Evolutionary conservation across 768 basidiomycete species (phyloP).

Genomic region (Mycena rosella): DNA sequence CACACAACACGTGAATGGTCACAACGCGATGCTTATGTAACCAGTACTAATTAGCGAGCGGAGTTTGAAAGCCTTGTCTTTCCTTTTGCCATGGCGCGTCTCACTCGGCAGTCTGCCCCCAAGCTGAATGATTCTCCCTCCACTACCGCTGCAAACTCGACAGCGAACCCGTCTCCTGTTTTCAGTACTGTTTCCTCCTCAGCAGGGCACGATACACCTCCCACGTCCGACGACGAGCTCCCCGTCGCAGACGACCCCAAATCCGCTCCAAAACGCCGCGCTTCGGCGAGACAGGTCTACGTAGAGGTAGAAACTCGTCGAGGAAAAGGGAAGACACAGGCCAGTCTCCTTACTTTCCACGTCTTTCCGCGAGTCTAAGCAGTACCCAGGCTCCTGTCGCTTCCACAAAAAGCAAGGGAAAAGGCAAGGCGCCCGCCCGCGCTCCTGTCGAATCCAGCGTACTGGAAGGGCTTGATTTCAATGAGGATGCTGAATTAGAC

Average conservation of each 20-base stretch:
- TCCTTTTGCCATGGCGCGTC: constrained; percentile 33
- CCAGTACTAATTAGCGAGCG: background rate
- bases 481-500: constrained; percentile 51
- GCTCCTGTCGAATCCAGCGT: constrained; percentile 45
- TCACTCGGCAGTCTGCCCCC: constrained; percentile 35
- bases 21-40: background rate
- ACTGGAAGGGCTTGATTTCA: constrained; percentile 47
- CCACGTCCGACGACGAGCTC: constrained; percentile 35
- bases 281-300: constrained; percentile 28
- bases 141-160: constrained; percentile 33
- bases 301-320: constrained; percentile 31
- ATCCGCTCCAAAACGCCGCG: constrained; percentile 28
- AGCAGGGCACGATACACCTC: constrained; percentile 32
- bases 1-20: background rate
- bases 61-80: constrained; percentile 7
- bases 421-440: constrained; percentile 48
- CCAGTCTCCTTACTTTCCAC: constrained; percentile 17
- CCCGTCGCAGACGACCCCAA: constrained; percentile 6
- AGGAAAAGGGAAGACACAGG: constrained; percentile 43
- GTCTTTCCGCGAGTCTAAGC: constrained; percentile 9
- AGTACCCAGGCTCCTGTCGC: constrained; percentile 24
- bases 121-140: constrained; percentile 22
- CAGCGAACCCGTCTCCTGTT: constrained; percentile 37
- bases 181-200: constrained; percentile 37
- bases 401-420: constrained; percentile 46